These are phyloP conservation scores for Eucommia ulmoides DNA, from an alignment of 257 asterid species.

Conservation along the genomic window DNA sequence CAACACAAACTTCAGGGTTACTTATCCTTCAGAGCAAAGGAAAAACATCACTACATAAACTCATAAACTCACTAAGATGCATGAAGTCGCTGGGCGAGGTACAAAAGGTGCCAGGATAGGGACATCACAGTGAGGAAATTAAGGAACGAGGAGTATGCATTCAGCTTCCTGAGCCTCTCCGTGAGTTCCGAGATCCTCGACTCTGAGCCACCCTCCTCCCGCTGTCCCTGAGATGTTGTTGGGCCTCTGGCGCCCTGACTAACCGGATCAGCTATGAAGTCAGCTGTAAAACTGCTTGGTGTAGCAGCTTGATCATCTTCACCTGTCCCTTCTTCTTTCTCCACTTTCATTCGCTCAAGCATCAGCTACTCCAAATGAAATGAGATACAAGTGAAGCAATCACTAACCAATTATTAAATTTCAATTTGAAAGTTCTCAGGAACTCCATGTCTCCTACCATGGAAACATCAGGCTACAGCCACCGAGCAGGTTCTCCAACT, in stretches of 20 bases:
- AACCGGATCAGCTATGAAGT: constrained; percentile 3
- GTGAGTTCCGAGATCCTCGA: constrained; percentile 13
- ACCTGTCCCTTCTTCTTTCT: constrained; percentile 55
- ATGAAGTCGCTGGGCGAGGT: constrained; percentile 31
- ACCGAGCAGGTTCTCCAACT: neutral
- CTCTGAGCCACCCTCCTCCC: constrained; percentile 11
- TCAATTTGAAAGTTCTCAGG: neutral
- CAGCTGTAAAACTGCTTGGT: constrained; percentile 3
- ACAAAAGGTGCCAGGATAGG: constrained; percentile 53
- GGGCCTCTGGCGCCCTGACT: neutral
- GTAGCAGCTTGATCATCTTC: constrained; percentile 11
- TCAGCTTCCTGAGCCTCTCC: constrained; percentile 30
- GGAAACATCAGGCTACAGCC: neutral
- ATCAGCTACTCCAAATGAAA: constrained; percentile 27
- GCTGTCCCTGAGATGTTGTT: neutral
- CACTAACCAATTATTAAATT: neutral
- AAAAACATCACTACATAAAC: too few species aligned
- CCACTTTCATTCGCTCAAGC: constrained; percentile 60
- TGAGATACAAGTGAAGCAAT: too few species aligned
- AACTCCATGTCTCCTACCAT: neutral
- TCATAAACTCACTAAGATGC: neutral
- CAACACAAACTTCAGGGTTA: too few species aligned
- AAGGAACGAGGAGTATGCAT: constrained; percentile 51
- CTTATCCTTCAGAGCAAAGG: too few species aligned
- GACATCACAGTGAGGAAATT: constrained; percentile 39